Base-by-base conservation (phyloP, 176 grass and related monocot genomes). In the Carex myosuroides region DNA sequence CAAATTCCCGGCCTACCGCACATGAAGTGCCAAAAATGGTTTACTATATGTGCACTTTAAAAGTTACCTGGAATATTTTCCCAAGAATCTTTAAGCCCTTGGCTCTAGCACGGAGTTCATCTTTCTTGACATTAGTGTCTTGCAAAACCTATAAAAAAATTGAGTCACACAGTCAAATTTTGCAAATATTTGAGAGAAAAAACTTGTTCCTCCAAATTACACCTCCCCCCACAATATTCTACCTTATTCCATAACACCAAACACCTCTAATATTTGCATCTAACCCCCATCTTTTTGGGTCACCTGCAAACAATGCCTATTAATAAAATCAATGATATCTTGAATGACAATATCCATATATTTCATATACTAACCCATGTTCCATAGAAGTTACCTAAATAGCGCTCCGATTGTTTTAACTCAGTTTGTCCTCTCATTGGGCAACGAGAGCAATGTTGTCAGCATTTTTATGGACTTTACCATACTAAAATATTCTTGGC, bases 41-140 rank as follows among this genome's bases (percentile, higher is more conserved):
- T 62, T 62, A 24, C 60, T 64, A 5, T 26, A 70, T 35, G 35
- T 61, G 48, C 79, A 83, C 8, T 59, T 52, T n/a, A n/a, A 61
- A 61, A 56, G 61, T 37, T 93, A 98, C 95, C 91, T 99, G 91
- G 72, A 95, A 99, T 90, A 93, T 88, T 87, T 90, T 99, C 20
- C 96, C 96, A 83, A 95, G 90, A 80, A 85, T 90, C 93, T 99
- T 99, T 61, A 99, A 85, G 18, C 96, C 96, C 93, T 95, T 94
- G 84, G 96, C 96, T 87, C 93, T 86, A 86, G 75, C 85, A 74
- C 87, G 93, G 57, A 99, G 82, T 54, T 95, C 96, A 79, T 99
- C 96, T 80, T 79, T 95, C 88, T 11, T 95, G 39, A 84, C 85
- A 84, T 21, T 92, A 82, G 30, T 73, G 26, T 99, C 93, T 91